Percentiles rank a stretch among this genome's conserved stretches.
phyloP scores from a whole-genome alignment of 345 rosid species.

The Aquilaria yunnanensis region DNA sequence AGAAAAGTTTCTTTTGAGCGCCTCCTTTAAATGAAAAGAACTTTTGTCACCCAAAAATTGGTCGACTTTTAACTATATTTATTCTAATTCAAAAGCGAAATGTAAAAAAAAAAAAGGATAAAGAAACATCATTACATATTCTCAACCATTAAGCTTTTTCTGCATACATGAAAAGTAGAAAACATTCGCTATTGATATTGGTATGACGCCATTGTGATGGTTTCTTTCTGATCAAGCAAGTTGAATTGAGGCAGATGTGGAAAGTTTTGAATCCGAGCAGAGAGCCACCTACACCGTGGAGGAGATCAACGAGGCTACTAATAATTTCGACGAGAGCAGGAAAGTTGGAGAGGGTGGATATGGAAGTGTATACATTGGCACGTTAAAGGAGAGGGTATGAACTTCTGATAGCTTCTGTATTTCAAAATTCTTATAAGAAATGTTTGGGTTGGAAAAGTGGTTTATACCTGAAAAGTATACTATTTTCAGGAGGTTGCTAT shows the following conservation, averaged over 20 bases:
- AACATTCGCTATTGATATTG: too few relatives aligned
- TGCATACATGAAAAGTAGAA: too few relatives aligned
- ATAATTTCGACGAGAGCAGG: slow-evolving; percentile 20
- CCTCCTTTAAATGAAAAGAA: too few relatives aligned
- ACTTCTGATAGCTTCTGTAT: background rate
- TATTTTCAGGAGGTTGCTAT: slow-evolving; percentile 28
- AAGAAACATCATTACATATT: too few relatives aligned
- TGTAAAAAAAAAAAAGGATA: too few relatives aligned
- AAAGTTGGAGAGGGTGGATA: slow-evolving; percentile 31
- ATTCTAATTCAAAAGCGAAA: too few relatives aligned
- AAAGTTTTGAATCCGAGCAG: slow-evolving; percentile 19
- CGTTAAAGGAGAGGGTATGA: slow-evolving; percentile 17
- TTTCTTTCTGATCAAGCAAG: background rate
- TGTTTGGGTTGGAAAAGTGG: too few relatives aligned
- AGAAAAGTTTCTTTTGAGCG: background rate
- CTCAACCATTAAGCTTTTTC: too few relatives aligned
- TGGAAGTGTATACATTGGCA: slow-evolving; percentile 27
- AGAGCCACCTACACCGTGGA: slow-evolving; percentile 14
- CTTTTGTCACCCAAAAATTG: too few relatives aligned
- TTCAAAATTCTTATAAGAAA: background rate
- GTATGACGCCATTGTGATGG: too few relatives aligned
- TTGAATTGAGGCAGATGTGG: slow-evolving; percentile 12
- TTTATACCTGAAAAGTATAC: too few relatives aligned
- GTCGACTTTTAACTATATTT: too few relatives aligned
- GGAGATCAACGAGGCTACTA: slow-evolving; percentile 26